Conservation (phyloP, 2,329 filamentous ascomycete genomes). For the Colletotrichum abscissum region DNA sequence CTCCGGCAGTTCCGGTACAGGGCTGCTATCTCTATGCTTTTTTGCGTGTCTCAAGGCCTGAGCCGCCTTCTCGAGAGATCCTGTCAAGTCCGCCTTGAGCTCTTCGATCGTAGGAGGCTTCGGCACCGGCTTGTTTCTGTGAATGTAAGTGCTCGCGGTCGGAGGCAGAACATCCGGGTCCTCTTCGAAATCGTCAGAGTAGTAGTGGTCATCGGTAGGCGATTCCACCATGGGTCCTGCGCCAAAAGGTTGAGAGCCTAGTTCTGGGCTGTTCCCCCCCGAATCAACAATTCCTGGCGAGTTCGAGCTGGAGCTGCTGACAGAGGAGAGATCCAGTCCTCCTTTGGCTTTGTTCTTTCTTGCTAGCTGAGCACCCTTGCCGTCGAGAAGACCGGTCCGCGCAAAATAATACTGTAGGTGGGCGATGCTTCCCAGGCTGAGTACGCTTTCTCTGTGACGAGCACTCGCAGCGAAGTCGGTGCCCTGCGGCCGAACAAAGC, state of each 20-base stretch:
- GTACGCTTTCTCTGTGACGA: conserved; percentile 89
- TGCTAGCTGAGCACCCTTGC: conserved; percentile 88
- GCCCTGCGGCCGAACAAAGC: conserved; percentile 88
- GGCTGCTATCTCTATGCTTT: conserved; percentile 43
- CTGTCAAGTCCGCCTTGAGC: conserved; percentile 75
- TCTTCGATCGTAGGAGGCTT: conserved; percentile 86
- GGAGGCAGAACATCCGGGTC: conserved; percentile 91
- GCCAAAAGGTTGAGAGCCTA: conserved; percentile 52
- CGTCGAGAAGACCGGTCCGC: conserved; percentile 90
- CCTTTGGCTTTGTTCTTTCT: conserved; percentile 74
- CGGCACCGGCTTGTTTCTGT: conserved; percentile 82
- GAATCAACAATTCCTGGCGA: conserved; percentile 54
- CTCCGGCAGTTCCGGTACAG: conserved; percentile 16
- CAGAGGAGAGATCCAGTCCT: conserved; percentile 65
- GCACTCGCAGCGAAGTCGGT: conserved; percentile 93
- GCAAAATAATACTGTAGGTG: conserved; percentile 99
- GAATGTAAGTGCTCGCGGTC: conserved; percentile 94
- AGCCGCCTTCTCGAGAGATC: conserved; percentile 75
- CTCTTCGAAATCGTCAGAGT: conserved; percentile 71
- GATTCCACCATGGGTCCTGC: conserved; percentile 57
- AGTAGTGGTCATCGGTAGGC: conserved; percentile 59
- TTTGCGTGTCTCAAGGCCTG: conserved; percentile 73
- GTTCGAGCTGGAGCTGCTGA: conserved; percentile 49
- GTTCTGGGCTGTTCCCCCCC: conserved; percentile 70
- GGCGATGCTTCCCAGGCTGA: conserved; percentile 95